phyloP scores from a whole-genome alignment of 2,329 filamentous ascomycete genomes.

The Ophiostoma himal-ulmi region DNA sequence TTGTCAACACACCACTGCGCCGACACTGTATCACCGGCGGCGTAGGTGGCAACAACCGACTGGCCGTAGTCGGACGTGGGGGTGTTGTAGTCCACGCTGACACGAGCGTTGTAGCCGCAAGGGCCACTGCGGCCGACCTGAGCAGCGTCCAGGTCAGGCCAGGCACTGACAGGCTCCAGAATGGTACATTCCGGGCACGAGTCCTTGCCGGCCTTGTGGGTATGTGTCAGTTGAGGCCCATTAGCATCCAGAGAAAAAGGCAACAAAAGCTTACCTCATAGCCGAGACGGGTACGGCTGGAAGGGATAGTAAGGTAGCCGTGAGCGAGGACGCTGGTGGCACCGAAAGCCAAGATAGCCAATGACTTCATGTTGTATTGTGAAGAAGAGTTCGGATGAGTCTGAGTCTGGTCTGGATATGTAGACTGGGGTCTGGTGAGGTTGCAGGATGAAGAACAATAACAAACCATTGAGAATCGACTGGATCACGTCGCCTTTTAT shows the following conservation, averaged over 20 bases:
- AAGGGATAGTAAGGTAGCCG: not conserved
- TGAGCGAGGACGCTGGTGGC: slow-evolving; percentile 6
- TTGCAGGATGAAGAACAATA: not conserved
- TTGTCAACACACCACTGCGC: slow-evolving; percentile 6
- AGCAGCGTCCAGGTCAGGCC: not conserved
- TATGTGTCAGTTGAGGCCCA: not conserved
- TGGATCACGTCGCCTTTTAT: not conserved
- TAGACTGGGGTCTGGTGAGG: not conserved
- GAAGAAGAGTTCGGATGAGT: not conserved
- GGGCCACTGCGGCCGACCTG: slow-evolving; percentile 1
- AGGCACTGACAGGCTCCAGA: not conserved
- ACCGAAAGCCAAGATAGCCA: slow-evolving; percentile 4
- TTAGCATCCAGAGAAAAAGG: not conserved
- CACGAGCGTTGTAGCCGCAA: not conserved
- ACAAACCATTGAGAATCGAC: not conserved
- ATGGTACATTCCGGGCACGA: not conserved
- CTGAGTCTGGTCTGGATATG: not conserved
- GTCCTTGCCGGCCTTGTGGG: slow-evolving; percentile 2
- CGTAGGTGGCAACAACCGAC: not conserved
- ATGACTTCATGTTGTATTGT: not conserved
- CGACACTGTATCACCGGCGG: not conserved
- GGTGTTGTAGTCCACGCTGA: slow-evolving; percentile 6
- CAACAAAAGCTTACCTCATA: not conserved
- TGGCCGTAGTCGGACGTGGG: slow-evolving; percentile 3
- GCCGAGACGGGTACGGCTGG: not conserved